These are phyloP conservation scores for Quercus dentata DNA, from an alignment of 306 rosid species.

Conservation along the genomic window DNA sequence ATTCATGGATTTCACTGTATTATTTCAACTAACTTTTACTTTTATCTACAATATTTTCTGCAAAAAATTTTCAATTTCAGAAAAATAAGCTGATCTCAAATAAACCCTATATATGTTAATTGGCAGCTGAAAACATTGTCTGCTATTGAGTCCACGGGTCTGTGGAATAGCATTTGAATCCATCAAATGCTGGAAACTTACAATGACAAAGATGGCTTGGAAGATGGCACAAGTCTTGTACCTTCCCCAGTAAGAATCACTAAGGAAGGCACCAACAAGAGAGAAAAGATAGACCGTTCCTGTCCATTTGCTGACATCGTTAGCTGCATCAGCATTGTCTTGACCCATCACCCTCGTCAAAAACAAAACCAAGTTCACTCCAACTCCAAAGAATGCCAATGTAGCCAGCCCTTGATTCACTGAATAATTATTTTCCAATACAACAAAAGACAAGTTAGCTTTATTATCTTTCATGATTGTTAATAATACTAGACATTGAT, in stretches of 20 bases:
- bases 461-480: background rate
- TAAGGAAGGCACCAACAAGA: slow-evolving; percentile 81
- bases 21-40: too few relatives aligned
- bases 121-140: too few relatives aligned
- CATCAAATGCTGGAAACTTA: slow-evolving; percentile 24
- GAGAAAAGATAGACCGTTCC: slow-evolving; percentile 80
- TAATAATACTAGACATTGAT: background rate
- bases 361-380: slow-evolving; percentile 72
- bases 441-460: background rate
- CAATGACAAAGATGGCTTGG: slow-evolving; percentile 61
- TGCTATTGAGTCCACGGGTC: too few relatives aligned
- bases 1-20: too few relatives aligned
- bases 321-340: slow-evolving; percentile 79
- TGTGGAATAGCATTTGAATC: too few relatives aligned
- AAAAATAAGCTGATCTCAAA: too few relatives aligned
- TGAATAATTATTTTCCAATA: background rate
- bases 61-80: too few relatives aligned
- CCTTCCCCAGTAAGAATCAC: slow-evolving; percentile 84
- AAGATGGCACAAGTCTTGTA: slow-evolving; percentile 66
- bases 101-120: too few relatives aligned
- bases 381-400: slow-evolving; percentile 78
- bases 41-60: too few relatives aligned
- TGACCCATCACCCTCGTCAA: slow-evolving; percentile 68
- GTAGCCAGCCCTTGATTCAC: slow-evolving; percentile 91
- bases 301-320: slow-evolving; percentile 78